Evolutionary conservation across 495 filamentous ascomycete species (phyloP).

Genomic region (Podospora pseudopauciseta): DNA sequence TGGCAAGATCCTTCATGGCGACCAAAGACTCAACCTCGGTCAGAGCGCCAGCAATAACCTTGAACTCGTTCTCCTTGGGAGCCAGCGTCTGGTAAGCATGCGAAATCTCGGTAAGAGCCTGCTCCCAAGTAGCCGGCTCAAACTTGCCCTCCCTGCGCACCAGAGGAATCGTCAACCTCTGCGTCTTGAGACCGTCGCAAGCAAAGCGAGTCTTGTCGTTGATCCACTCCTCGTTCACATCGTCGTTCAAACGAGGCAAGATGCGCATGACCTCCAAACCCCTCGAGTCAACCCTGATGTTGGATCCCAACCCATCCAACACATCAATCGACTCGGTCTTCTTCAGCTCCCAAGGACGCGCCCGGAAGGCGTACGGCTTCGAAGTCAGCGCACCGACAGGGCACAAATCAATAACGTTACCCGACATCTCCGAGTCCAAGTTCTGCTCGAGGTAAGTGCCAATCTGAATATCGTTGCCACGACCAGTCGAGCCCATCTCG

Average conservation of each 20-base stretch:
- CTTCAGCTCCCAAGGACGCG: slow-evolving; percentile 93
- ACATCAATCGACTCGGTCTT: slow-evolving; percentile 93
- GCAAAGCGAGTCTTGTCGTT: slow-evolving; percentile 97
- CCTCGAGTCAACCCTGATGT: slow-evolving; percentile 86
- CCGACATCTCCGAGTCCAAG: slow-evolving; percentile 89
- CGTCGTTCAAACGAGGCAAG: slow-evolving; percentile 87
- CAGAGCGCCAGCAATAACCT: slow-evolving; percentile 86
- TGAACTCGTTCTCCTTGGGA: slow-evolving; percentile 88
- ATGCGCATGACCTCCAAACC: slow-evolving; percentile 97
- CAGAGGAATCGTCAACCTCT: slow-evolving; percentile 86
- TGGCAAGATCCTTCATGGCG: slow-evolving; percentile 93
- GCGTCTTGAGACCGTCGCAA: slow-evolving; percentile 94
- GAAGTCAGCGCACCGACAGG: slow-evolving; percentile 94
- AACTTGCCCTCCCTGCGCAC: slow-evolving; percentile 86
- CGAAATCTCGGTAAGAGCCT: slow-evolving; percentile 81
- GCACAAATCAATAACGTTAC: slow-evolving; percentile 96
- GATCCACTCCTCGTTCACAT: slow-evolving; percentile 99
- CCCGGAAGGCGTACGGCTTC: slow-evolving; percentile 96
- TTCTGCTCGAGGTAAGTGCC: slow-evolving; percentile 94
- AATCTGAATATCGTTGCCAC: slow-evolving; percentile 96
- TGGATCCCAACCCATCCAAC: slow-evolving; percentile 86
- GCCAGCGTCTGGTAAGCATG: slow-evolving; percentile 69
- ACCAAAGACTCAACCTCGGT: slow-evolving; percentile 89
- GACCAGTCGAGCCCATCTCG: slow-evolving; percentile 87
- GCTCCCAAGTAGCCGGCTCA: slow-evolving; percentile 87